phyloP scores from a whole-genome alignment of 2,329 filamentous ascomycete genomes.

The Xylaria sp. region DNA sequence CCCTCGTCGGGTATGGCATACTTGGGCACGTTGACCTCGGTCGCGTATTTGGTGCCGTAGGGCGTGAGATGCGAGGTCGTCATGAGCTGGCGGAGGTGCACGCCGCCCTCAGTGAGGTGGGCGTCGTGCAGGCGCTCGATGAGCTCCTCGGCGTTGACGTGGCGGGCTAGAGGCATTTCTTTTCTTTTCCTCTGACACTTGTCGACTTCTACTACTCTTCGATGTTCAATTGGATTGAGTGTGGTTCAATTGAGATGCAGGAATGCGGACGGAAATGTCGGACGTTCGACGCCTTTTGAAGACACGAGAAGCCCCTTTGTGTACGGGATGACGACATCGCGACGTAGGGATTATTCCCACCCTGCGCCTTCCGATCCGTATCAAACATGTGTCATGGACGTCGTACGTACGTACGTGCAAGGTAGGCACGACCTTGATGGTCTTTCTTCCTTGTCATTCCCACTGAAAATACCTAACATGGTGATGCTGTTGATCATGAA shows the following conservation, averaged over 20 bases:
- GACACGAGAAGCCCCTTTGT: neutral
- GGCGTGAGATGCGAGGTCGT: slow-evolving; percentile 49
- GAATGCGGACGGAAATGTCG: neutral
- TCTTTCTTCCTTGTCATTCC: too few relatives aligned
- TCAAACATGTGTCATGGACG: too few relatives aligned
- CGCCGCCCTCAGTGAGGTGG: slow-evolving; percentile 34
- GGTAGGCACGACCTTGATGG: too few relatives aligned
- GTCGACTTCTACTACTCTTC: too few relatives aligned
- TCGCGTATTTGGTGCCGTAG: slow-evolving; percentile 54
- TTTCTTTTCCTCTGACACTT: too few relatives aligned
- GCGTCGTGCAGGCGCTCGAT: slow-evolving; percentile 46
- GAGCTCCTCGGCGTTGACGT: slow-evolving; percentile 47
- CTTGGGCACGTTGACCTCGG: slow-evolving; percentile 51
- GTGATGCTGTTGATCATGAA: too few relatives aligned
- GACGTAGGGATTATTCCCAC: neutral
- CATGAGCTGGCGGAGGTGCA: slow-evolving; percentile 36
- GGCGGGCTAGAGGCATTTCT: slow-evolving; percentile 17
- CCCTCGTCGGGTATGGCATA: slow-evolving; percentile 54
- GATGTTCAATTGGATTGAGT: neutral
- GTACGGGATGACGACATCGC: slow-evolving; percentile 13
- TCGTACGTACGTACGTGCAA: too few relatives aligned
- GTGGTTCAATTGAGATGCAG: neutral
- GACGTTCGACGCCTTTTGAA: neutral
- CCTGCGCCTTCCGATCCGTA: too few relatives aligned
- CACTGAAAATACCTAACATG: too few relatives aligned